Evolutionary conservation across 1,284 basidiomycete species (phyloP), one percentile per base, ranked within the genome.

Genomic region (Naganishia albida): DNA sequence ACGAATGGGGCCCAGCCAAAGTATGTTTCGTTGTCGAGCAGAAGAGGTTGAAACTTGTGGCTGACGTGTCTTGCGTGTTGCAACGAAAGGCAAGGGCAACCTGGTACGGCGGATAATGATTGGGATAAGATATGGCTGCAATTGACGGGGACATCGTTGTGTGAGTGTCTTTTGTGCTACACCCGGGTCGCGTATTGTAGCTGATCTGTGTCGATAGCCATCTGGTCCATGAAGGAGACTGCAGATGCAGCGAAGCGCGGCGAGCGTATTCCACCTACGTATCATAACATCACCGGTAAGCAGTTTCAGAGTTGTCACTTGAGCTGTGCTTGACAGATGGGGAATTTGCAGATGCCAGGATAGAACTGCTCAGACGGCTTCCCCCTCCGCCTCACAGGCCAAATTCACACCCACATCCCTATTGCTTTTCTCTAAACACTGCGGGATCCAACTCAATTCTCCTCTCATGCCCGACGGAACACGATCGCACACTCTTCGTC

Each of bases 51-150:
- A 40, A 13, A 42, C 85, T 86, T 8, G 88, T 90, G 73, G 84
- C 86, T 0, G 87, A 86, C 80, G 89, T 20, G 90, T 74, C 82
- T 90, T 8, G 90, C 83, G 91, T 34, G 80, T 88, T 18, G 86
- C 87, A 50, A 82, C 83, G n/a, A 79, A 87, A 72, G 90, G 88
- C 79, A 86, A 86, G 67, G 87, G 84, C 82, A 89, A 3, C 89
- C 91, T 72, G 90, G 91, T 10, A 85, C 87, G 67, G 83, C 70
- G 86, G 87, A 75, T 85, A 93, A 91, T 34, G 88, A 89, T n/a
- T 94, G 92, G 91, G 83, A 84, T 8, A 85, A 91, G n/a, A 88
- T 95, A 10, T 95, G 92, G 92, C 89, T 90, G 1, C 93, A 97
- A 80, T 83, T 97, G 30, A 89, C 90, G 49, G 93, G 93, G 6